Base-by-base conservation (phyloP, 495 filamentous ascomycete genomes). In the Tuber borchii region DNA sequence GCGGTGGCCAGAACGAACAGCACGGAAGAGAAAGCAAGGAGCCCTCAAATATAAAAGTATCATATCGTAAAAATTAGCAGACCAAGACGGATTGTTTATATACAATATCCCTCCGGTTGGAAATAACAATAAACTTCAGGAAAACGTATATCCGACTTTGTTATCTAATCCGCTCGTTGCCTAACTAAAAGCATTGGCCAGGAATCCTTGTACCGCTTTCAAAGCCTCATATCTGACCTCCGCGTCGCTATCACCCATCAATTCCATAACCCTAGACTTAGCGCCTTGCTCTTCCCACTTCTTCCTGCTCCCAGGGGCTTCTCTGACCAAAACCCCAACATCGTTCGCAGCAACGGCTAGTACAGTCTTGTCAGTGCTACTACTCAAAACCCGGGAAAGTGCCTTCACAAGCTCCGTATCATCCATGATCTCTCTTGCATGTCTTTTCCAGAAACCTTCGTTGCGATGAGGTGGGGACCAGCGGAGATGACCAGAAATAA, bases 381-480 rank as follows among this genome's bases (percentile, higher is more conserved):
- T 75, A 19, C 37, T 72, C 46, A 82, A n/a, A 70, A 82, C 83
- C 86, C 96, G 94, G 43, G 87, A 85, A 85, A 99, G 87, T 61
- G 97, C 97, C 82, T 96, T 93, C 7, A 92, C 92, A 26, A 99
- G 86, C 84, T 94, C 93, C 84, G 90, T 91, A 71, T 92, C 88
- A 40, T 99, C 95, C 70, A 99, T 86, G 78, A 99, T 97, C 75
- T 89, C 89, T 61, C 93, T 90, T n/a, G 96, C 93, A 79, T 99
- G 97, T 76, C 97, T 95, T 70, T 89, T 90, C 95, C 95, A 99
- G 87, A 99, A 99, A 26, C 89, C 88, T 26, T 90, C 87, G 85
- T 92, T 94, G 79, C 93, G 92, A 83, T 99, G 95, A 4, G 96
- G 95, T 48, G 95, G 96, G 14, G 92, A 95, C 95, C 95, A 99